Conservation (phyloP, 768 basidiomycete species). For the Mycena leptocephala region DNA sequence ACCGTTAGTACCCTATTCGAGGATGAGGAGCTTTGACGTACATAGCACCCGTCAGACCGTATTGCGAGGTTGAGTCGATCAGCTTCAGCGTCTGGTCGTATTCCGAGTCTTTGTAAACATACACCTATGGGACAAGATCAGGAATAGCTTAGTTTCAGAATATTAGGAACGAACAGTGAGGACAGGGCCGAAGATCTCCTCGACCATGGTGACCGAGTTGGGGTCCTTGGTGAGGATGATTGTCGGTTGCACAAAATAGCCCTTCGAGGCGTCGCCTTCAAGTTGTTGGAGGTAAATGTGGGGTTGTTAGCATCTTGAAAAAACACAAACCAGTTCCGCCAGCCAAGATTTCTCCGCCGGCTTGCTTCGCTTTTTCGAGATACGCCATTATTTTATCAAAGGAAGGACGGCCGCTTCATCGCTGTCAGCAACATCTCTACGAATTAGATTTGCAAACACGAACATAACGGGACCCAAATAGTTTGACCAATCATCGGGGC, state of each 20-base stretch:
- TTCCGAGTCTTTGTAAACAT: constrained; percentile 90
- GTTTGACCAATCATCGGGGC: constrained; percentile 81
- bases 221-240: constrained; percentile 95
- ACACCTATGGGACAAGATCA: constrained; percentile 67
- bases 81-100: constrained; percentile 91
- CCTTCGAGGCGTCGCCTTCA: constrained; percentile 93
- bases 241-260: constrained; percentile 96
- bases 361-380: constrained; percentile 88
- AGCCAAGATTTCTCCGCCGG: constrained; percentile 91
- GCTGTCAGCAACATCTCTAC: constrained; percentile 2
- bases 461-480: constrained; percentile 99
- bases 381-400: constrained; percentile 91
- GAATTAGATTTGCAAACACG: constrained; percentile 35
- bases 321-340: constrained; percentile 80
- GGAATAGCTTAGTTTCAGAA: not conserved
- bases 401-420: constrained; percentile 81
- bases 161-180: constrained; percentile 74
- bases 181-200: constrained; percentile 98
- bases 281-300: not conserved
- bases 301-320: not conserved
- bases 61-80: constrained; percentile 88
- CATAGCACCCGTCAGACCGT: constrained; percentile 97
- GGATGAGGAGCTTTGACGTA: constrained; percentile 55
- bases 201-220: constrained; percentile 88
- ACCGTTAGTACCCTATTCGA: constrained; percentile 25